Base-by-base conservation (phyloP, 1,139 yeast genomes). In the Candida smagusa region DNA sequence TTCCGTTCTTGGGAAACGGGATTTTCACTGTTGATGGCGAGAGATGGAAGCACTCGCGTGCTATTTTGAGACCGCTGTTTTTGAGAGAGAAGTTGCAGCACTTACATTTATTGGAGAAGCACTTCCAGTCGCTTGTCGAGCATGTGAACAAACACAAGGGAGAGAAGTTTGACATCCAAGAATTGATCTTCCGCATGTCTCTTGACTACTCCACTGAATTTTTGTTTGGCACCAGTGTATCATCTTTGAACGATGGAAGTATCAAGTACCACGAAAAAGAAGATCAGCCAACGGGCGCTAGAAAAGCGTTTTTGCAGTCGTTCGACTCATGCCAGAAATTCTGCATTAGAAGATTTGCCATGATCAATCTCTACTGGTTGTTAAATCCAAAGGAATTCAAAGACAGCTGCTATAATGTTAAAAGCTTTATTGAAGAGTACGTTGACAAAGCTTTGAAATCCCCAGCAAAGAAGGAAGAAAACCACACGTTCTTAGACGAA, bases 1-100 rank as follows among this genome's bases (percentile, higher is more conserved):
- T 5, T 53, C 74, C 19, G 59, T 77, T 34, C n/a, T n/a, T n/a
- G n/a, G 83, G 83, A 6, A 74, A 74, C 42, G 82, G 83, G 3
- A 76, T 77, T 40, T 77, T 77, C 57, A 75, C 81, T 2, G 61
- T 74, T 30, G 77, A 74, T 40, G 79, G 78, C 9, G 65, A 58
- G 30, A 78, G 75, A 4, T 77, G 83, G 83, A 72, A 74, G 48
- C 78, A 75, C 49, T 68, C 79, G 16, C 61, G 83, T 36, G 71
- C 79, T 2, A 61, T 77, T 74, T 66, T 77, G 47, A 64, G 82
- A 42, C 83, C 83, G 1, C 81, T 75, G 54, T 78, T 78, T 55
- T 65, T 76, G n/a, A n/a, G n/a, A 41, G 80, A 75, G 48, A 80
- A 76, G 52, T 68, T 77, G 31, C 67, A 74, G 9, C 80, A 74